Base-by-base conservation (phyloP, 2,329 filamentous ascomycete genomes). In the Dothidotthia symphoricarpi region DNA sequence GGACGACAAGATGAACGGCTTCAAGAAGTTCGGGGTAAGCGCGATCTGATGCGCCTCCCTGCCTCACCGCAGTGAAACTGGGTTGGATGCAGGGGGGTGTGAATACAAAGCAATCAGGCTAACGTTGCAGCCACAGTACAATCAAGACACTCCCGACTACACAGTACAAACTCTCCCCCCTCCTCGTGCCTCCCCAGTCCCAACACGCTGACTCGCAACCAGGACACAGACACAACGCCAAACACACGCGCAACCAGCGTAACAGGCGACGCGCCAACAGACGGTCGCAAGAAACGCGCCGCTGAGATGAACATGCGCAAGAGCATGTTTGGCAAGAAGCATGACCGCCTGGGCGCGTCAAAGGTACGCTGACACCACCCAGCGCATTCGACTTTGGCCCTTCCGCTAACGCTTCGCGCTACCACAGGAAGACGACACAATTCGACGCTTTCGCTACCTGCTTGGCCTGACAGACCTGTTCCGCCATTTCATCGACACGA, bases 401-500 rank as follows among this genome's bases (percentile, higher is more conserved):
- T 36, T 36, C 12, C 3, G 27, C 47, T 57, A 36, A 57, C 41
- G 29, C n/a, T 10, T n/a, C 24, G 8, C 34, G 16, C 27, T 13
- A 36, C 15, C 16, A 33, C 27, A 91, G 87, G 91, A 96, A 72
- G 88, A 96, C 75, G 91, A 97, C 61, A 94, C 88, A 1, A 88
- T 97, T 61, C 82, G 91, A 55, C 80, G 93, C 64, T 98, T 98
- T 66, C 84, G 89, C 49, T 98, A 98, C 66, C 79, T 98, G 1
- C 79, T 98, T 11, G 94, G 94, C 16, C 75, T 98, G 35, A 98
- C 93, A 12, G 93, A 98, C 61, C 76, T 98, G 14, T 98, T 98
- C 74, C 88, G 94, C 50, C 93, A 98, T 70, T 98, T 98, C 68
- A 98, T 98, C 70, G 90, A 97, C 63, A 88, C 89, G 7, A 98